Evolutionary conservation across 768 basidiomycete genomes (phyloP), one percentile per base, ranked within the genome.

Genomic region (Xerocomellus intermedius): DNA sequence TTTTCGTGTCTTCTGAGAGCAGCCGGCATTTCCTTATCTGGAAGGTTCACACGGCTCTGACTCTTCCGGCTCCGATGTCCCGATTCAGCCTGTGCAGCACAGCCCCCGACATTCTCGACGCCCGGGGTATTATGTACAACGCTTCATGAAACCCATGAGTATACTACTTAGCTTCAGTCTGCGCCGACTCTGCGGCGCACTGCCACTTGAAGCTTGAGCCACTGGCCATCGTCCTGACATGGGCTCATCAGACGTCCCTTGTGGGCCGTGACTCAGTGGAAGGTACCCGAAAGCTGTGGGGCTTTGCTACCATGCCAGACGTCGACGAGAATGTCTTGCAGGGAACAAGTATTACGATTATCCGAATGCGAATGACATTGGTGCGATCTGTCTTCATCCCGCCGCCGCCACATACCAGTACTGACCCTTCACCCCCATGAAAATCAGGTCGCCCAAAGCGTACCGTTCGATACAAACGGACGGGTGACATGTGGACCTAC

Each of bases 311-410:
- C n/a, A 8, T 8, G 17, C 21, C 54, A 4, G 45, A 45, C 24
- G 14, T 36, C 44, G 43, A 55, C 41, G 42, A 44, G 47, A 42
- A 13, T 32, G 16, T 45, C 41, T 46, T 47, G 32, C 50, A 86
- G 86, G 86, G 38, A 87, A 87, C 56, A 77, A 63, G 43, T 87
- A 80, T 57, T 85, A 76, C 63, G 86, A 86, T 60, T 64, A 68
- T 55, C 75, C 79, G 10, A 75, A 69, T 47, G 54, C 74, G 17
- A 68, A 72, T 14, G 65, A 70, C 30, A 30, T 12, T 50, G 79
- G 82, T 79, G 58, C 22, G 50, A 12, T 28, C 7, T 10, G 8
- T 35, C 46, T 45, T 36, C 2, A 7, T 56, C 9, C 17, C n/a
- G 9, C 28, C n/a, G 9, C 28, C 2, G 35, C 26, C 21, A 30